Evolutionary conservation across 2,329 filamentous ascomycete species (phyloP).

Genomic region (Colletotrichum sp.): DNA sequence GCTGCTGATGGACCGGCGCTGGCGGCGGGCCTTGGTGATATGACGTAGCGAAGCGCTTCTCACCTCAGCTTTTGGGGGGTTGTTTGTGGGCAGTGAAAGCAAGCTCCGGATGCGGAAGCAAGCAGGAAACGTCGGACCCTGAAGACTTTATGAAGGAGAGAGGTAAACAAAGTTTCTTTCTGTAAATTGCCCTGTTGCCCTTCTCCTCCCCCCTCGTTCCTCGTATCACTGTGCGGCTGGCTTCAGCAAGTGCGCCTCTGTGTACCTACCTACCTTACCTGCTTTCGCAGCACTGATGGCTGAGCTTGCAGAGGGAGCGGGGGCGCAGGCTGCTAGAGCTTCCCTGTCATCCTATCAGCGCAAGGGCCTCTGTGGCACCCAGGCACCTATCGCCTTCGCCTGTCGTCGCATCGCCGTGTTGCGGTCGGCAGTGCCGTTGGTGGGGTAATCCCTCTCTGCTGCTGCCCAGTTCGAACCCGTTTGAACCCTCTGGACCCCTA

Average conservation of each 20-base stretch:
- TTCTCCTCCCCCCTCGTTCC: neutral
- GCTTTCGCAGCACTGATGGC: neutral
- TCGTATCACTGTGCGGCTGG: conserved; percentile 8
- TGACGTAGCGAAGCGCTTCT: conserved; percentile 18
- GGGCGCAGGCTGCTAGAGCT: conserved; percentile 16
- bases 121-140: neutral
- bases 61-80: neutral
- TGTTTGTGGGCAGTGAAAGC: neutral
- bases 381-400: neutral
- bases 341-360: conserved; percentile 4
- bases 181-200: neutral
- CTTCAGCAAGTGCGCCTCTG: conserved; percentile 1
- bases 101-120: neutral
- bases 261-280: neutral
- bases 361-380: neutral
- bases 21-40: neutral
- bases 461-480: neutral
- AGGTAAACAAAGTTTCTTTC: neutral
- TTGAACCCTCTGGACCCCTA: neutral
- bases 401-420: neutral
- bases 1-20: neutral
- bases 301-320: conserved; percentile 16
- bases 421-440: conserved; percentile 12
- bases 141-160: neutral
- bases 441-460: neutral